Conservation (phyloP, 352 stramenopile species). For the Aphanomyces stellatus region DNA sequence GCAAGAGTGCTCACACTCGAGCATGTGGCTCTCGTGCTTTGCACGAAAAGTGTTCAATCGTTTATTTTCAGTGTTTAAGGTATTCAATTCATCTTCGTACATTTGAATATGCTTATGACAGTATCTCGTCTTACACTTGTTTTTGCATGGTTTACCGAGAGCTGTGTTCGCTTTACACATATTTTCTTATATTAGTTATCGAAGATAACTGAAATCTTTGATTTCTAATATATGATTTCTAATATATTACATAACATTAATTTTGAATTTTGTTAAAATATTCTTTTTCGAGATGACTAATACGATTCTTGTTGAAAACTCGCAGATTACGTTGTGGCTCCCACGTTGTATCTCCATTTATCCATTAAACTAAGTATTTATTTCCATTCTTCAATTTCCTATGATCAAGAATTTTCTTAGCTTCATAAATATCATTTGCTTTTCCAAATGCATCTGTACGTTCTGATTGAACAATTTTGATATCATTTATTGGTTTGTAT, state of each 20-base stretch:
- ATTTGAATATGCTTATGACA: too few relatives aligned
- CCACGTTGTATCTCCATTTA: constrained; percentile 3
- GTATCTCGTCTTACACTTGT: too few relatives aligned
- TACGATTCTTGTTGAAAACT: background rate
- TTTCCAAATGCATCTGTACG: background rate
- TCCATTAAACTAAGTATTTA: constrained; percentile 20
- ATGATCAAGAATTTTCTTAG: constrained; percentile 7
- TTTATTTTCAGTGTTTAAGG: too few relatives aligned
- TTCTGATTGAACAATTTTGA: constrained; percentile 15
- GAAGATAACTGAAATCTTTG: too few relatives aligned
- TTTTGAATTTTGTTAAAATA: background rate
- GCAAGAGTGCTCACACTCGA: too few relatives aligned
- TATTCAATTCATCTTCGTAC: too few relatives aligned
- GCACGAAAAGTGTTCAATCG: too few relatives aligned
- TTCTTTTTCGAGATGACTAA: background rate
- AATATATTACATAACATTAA: background rate
- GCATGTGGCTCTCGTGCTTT: too few relatives aligned
- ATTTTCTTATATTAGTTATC: too few relatives aligned
- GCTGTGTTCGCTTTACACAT: too few relatives aligned
- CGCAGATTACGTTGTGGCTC: constrained; percentile 14
- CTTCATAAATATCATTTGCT: constrained; percentile 17
- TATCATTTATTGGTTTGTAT: constrained; percentile 19
- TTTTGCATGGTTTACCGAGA: too few relatives aligned
- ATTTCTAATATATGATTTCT: background rate
- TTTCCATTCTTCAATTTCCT: constrained; percentile 20